Base-by-base conservation (phyloP, 495 filamentous ascomycete genomes). In the Ramalina intermedia region DNA sequence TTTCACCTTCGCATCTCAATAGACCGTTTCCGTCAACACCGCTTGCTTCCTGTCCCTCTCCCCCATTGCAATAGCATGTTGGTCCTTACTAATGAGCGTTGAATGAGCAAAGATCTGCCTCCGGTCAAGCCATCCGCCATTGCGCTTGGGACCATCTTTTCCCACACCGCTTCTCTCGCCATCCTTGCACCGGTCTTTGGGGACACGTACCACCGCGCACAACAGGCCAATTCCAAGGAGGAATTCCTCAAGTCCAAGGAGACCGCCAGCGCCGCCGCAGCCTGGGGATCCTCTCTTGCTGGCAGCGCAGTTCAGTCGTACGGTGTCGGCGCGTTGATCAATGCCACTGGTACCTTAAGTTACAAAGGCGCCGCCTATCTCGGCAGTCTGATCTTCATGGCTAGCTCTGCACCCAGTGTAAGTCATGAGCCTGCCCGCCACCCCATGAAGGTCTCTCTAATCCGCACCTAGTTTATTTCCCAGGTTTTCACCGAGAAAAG, bases 301-400 rank as follows among this genome's bases (percentile, higher is more conserved):
- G 91, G 91, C 58, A 90, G 86, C 39, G 85, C 84, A 41, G 65
- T 93, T 41, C 91, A 98, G 71, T 79, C 88, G 38, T 98, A 98
- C 61, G 91, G 90, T 55, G 82, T 98, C 46, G 91, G 85, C 54
- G 91, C 91, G 42, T 72, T 98, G 55, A 86, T 98, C 70, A 96
- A 95, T 65, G 85, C 87, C 50, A 94, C 90, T 24, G 87, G 88
- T 51, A 94, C 89, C 37, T 71, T 98, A 47, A 85, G 74, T 68
- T 96, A 96, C 70, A 95, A 94, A 75, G 91, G 91, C 58, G 91
- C 91, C 52, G 86, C 91, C 16, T 98, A 96, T 68, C 69, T 98
- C 35, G 91, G 91, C 46, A 74, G 73, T 36, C 74, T 98, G 58
- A 80, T 98, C 65, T 96, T 98, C 73, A 75, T 88, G 42, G 91